A percentile compares a stretch with the other conserved stretches of the same genome.
Evolutionary conservation across 108 stramenopile genomes (phyloP).

Genomic region (Cyclostephanos tholiformis): DNA sequence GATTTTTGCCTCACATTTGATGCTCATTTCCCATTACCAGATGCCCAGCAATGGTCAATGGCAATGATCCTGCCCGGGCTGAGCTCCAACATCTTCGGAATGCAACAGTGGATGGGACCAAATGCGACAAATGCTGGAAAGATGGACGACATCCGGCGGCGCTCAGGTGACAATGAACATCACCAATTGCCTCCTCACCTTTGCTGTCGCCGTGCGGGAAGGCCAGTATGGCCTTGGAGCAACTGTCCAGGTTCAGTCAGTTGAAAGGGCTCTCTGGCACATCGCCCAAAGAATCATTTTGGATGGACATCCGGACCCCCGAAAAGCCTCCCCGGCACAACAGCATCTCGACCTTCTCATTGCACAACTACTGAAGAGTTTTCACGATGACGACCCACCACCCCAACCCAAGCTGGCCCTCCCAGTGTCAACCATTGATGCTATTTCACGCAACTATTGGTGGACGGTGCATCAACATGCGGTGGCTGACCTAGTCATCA

Average conservation of each 20-base stretch:
- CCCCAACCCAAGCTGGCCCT: neutral
- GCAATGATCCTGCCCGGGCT: neutral
- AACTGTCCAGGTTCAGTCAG: too few species aligned
- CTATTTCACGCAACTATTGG: neutral
- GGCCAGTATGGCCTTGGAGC: too few species aligned
- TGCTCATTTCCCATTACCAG: neutral
- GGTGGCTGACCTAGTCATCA: neutral
- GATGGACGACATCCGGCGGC: neutral
- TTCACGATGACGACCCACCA: neutral
- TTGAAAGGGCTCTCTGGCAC: too few species aligned
- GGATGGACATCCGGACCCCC: neutral
- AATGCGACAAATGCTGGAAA: neutral
- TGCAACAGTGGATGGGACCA: neutral
- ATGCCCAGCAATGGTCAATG: neutral
- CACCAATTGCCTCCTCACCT: neutral
- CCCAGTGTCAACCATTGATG: neutral
- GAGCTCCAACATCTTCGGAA: neutral
- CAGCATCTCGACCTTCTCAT: neutral
- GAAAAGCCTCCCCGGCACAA: neutral
- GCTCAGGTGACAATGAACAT: too few species aligned
- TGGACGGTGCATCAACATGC: neutral
- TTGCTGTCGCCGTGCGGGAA: too few species aligned
- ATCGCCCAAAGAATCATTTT: too few species aligned
- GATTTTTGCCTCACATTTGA: neutral
- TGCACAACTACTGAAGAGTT: neutral